phyloP scores from a whole-genome alignment of 345 rosid genomes.

The Gossypium thurberi region DNA sequence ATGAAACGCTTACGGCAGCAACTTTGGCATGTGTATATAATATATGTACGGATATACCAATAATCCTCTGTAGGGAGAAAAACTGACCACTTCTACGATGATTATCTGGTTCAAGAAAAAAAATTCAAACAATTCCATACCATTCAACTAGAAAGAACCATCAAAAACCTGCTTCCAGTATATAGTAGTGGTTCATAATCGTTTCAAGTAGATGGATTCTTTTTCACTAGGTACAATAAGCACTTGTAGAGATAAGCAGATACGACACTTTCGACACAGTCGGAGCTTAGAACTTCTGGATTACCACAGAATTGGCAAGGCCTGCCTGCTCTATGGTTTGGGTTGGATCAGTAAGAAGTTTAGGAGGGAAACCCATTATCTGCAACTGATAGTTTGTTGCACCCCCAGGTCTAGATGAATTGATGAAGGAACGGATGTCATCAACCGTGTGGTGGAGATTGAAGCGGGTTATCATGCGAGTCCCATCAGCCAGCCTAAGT shows the following conservation, averaged over 20 bases:
- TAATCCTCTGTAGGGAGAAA: too few relatives aligned
- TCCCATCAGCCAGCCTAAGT: slow-evolving; percentile 81
- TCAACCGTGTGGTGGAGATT: slow-evolving; percentile 64
- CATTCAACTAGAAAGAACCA: slow-evolving; percentile 18
- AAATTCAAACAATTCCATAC: neutral
- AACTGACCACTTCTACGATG: neutral
- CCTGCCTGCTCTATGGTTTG: slow-evolving; percentile 57
- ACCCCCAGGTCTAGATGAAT: slow-evolving; percentile 49
- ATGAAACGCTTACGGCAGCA: neutral
- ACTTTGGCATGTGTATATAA: neutral
- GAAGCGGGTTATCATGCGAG: slow-evolving; percentile 61
- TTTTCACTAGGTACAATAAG: slow-evolving; percentile 8
- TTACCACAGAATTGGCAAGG: slow-evolving; percentile 77
- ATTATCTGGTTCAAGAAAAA: neutral
- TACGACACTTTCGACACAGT: neutral
- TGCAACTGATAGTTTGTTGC: slow-evolving; percentile 62
- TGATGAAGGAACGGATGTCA: slow-evolving; percentile 37
- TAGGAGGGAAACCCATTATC: slow-evolving; percentile 96
- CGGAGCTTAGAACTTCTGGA: slow-evolving; percentile 59
- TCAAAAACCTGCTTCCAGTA: slow-evolving; percentile 9
- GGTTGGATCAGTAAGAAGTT: slow-evolving; percentile 37
- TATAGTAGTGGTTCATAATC: neutral
- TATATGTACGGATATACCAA: neutral
- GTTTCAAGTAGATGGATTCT: neutral
- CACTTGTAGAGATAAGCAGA: neutral